A percentile compares a stretch with the other conserved stretches of the same genome.
These are phyloP conservation scores for Mikania micrantha DNA, from an alignment of 129 eudicot genomes.

Conservation along the genomic window DNA sequence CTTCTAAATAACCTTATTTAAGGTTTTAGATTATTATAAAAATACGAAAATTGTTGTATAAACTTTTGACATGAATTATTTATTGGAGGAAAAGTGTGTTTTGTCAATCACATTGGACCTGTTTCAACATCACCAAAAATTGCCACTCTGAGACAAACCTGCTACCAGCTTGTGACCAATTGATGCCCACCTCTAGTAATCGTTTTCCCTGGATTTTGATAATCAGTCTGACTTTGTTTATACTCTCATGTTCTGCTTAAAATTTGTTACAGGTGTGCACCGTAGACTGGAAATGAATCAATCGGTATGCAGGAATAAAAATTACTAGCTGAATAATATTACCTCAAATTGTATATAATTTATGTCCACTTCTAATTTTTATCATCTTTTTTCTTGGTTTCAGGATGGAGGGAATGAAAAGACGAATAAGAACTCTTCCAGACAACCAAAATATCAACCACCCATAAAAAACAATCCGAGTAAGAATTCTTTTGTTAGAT, in stretches of 20 bases:
- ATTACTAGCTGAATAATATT: background rate
- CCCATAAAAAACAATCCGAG: conserved; percentile 58
- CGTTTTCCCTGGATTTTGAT: background rate
- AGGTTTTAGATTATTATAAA: background rate
- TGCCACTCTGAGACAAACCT: background rate
- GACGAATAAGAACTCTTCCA: conserved; percentile 33
- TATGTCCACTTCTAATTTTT: background rate
- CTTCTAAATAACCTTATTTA: too few species aligned
- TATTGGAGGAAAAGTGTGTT: too few species aligned
- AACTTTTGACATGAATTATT: background rate
- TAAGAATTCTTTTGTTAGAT: conserved; percentile 18
- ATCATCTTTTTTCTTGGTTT: background rate
- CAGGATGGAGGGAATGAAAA: conserved; percentile 57
- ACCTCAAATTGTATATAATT: background rate
- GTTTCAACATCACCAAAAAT: background rate
- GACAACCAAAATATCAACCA: conserved; percentile 68
- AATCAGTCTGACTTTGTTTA: background rate
- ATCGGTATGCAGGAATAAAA: conserved; percentile 30
- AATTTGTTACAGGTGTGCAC: conserved; percentile 46
- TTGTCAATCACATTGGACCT: background rate
- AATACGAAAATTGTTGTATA: background rate
- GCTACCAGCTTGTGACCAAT: background rate
- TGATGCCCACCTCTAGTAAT: background rate
- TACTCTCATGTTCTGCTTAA: conserved; percentile 4
- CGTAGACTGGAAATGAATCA: conserved; percentile 68